Base-by-base conservation (phyloP, 139 green algal species). In the Chlorella sorokiniana region DNA sequence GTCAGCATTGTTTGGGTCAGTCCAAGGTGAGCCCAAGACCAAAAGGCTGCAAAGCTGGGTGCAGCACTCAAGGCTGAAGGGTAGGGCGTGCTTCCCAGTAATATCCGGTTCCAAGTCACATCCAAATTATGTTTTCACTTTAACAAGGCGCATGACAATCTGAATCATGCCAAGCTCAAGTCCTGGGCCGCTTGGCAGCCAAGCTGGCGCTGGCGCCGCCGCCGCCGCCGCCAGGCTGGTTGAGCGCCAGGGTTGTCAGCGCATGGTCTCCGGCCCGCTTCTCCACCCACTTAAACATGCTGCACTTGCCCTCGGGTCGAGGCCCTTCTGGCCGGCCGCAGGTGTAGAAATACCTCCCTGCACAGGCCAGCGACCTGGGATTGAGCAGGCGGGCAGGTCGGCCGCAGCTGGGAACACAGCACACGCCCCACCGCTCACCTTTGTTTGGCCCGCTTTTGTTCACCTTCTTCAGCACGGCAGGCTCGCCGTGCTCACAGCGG, bases 361-460 rank as follows among this genome's bases (percentile, higher is more conserved):
- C 31, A 61, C n/a, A 3, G n/a, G 31, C 10, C 3, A 37, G 37
- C 14, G 38, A 22, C 29, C 9, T 10, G 11, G 31, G 35, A 18
- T 40, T 14, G 70, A 37, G 14, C 18, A 63, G 52, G 72, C 18
- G 5, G 14, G 52, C 4, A 42, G 51, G 56, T n/a, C 56, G 56
- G 18, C 56, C 23, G 56, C 22, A 33, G 56, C 18, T 22, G 22
- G 18, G 6, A 33, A 29, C 56, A 33, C 56, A 29, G 56, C 56
- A 56, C 48, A 56, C 48, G 11, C 48, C 48, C 14, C 48, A 56
- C 31, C 37, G 37, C 76, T 41, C 29, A 78, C 78, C 84, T 25
- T 88, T 52, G 41, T 88, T 84, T 4, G 59, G 40, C 35, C 83
- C 84, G 14, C 45, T 31, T 63, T 93, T 94, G 65, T 91, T 91